Evolutionary conservation across 805 yeast species (phyloP), one percentile per base, ranked within the genome.

Genomic region (Starmerella stigmatis): DNA sequence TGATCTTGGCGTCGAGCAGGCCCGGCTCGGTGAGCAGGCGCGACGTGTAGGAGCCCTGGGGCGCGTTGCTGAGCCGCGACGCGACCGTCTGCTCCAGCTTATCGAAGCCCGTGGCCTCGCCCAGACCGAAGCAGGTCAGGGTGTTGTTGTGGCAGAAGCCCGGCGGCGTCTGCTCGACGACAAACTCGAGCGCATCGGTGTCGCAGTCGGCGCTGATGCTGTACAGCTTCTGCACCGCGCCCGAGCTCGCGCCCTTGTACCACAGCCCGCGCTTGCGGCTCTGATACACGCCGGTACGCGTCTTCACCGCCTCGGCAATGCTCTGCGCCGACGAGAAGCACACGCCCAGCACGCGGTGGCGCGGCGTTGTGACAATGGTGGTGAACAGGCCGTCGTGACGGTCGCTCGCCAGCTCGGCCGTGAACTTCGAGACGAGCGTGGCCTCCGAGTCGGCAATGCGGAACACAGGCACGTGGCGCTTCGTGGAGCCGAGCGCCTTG

Each of bases 221-320:
- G 20, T 81, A 54, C 39, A 92, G 70, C 54, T 71, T 71, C 66
- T 92, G 98, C 1, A 94, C 84, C 43, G 94, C 94, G 17, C 98
- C 98, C n/a, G 94, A 82, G 2, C 96, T 84, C 45, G 81, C 81
- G 25, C 98, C 98, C 64, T 92, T 92, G 63, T 79, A 82, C 98
- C 98, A 92, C 48, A 92, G 72, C 35, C 94, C 97, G 50, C 85
- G 78, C 45, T 73, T 69, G 57, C 98, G 79, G 8, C 96, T 85
- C 64, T 82, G 96, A 65, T 92, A 92, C 2, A 92, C 95, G 47
- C 98, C 98, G 9, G 84, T 77, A 41, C 76, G 73, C 19, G 84
- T 80, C 49, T 75, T 76, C 54, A 92, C 74, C 11, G 97, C 92
- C 57, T 82, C 88, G 35, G 73, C 65, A 57, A 92, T 77, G 27